phyloP scores from a whole-genome alignment of 2,329 filamentous ascomycete species.

The Fragosphaeria purpurea region DNA sequence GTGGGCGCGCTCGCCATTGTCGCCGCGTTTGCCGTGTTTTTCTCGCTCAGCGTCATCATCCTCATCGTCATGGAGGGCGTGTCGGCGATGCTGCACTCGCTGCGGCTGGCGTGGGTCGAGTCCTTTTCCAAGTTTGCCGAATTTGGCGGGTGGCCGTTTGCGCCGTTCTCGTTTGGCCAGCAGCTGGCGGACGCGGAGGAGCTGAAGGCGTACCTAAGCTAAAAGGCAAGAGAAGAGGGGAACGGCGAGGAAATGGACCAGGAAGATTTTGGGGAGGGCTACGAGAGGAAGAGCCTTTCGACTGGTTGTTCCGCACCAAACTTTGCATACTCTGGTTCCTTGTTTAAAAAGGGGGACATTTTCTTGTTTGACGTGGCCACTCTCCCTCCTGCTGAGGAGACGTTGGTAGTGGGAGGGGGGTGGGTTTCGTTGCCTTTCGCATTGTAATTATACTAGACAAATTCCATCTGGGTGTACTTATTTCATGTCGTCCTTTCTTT shows the following conservation, averaged over 20 bases:
- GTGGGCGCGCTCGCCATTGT: conserved; percentile 73
- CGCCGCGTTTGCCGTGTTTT: conserved; percentile 79
- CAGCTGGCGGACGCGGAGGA: conserved; percentile 74
- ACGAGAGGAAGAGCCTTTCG: too few relatives aligned
- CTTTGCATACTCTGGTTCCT: background rate
- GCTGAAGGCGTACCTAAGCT: conserved; percentile 45
- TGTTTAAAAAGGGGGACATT: too few relatives aligned
- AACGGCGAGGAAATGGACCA: too few relatives aligned
- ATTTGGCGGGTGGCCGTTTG: conserved; percentile 77
- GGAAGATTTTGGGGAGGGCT: too few relatives aligned
- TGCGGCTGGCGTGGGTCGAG: conserved; percentile 92
- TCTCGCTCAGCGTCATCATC: conserved; percentile 59
- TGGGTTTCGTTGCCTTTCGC: too few relatives aligned
- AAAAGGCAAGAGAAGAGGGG: conserved; percentile 2
- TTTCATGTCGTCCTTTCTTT: too few relatives aligned
- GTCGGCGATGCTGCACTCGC: conserved; percentile 79
- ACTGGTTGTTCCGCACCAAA: too few relatives aligned
- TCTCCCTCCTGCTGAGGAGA: too few relatives aligned
- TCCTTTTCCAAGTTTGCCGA: conserved; percentile 97
- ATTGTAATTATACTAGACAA: too few relatives aligned
- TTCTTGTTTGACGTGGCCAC: too few relatives aligned
- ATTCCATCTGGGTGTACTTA: too few relatives aligned
- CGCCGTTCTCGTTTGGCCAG: conserved; percentile 78
- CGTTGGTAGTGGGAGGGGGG: too few relatives aligned
- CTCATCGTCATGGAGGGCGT: conserved; percentile 94